Base-by-base conservation (phyloP, 306 rosid species). In the Glycine tomentella region DNA sequence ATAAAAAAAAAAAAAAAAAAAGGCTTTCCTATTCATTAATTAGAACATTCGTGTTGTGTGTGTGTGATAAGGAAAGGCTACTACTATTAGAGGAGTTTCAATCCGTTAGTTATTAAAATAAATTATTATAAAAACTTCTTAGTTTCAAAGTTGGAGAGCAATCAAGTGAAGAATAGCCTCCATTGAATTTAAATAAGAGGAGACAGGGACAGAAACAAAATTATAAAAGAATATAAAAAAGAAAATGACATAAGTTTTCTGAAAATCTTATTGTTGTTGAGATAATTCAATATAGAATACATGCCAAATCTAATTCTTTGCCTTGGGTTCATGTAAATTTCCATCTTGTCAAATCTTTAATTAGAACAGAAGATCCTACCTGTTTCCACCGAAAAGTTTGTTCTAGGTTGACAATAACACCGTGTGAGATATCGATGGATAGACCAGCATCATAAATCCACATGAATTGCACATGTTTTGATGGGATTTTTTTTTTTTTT, bases 131-230 rank as follows among this genome's bases (percentile, higher is more conserved):
- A 20, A 9, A 16, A 34, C 10, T 58, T 61, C 15, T 71, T 52
- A 53, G 72, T 52, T 83, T 83, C 82, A 70, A 77, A 72, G 70
- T 62, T 83, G 63, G 71, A 14, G 48, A 52, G 14, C 76, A 78
- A 71, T 77, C 62, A 77, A 71, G 2, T 7, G n/a, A 58, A 16
- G 15, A 71, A 42, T 63, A 51, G 52, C 45, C 63, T 77, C 79
- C 56, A n/a, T 50, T 33, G 5, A 63, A 52, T 0, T 51, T 61
- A 48, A 77, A 77, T 63, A 77, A 1, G 45, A 78, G 4, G 11
- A 77, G 55, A 55, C 3, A 62, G 50, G 15, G 69, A 76, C 66
- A 71, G 13, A 64, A 63, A 42, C 17, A n/a, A 42, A 11, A n/a
- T 51, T 3, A 38, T 38, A 46, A 76, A 57, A 82, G n/a, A 25